These are phyloP conservation scores for Corymbia maculata DNA, from an alignment of 345 rosid species.

Conservation along the genomic window DNA sequence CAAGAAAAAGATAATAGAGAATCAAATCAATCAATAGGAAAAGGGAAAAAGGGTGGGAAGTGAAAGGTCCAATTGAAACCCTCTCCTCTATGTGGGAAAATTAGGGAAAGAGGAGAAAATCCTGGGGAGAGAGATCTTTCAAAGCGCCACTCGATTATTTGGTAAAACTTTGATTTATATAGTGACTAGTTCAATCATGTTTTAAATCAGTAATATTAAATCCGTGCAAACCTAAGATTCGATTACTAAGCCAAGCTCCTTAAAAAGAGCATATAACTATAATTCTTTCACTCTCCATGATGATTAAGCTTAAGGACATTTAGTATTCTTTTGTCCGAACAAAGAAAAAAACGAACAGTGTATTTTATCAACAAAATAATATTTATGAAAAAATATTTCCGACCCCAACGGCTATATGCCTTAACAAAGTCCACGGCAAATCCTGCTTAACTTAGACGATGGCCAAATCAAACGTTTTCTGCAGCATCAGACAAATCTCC, in stretches of 20 bases:
- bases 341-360: too few species aligned
- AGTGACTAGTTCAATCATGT: not conserved
- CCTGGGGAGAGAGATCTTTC: not conserved
- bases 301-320: not conserved
- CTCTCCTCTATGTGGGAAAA: too few species aligned
- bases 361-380: too few species aligned
- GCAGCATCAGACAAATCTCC: not conserved
- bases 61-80: too few species aligned
- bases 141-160: not conserved
- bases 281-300: not conserved
- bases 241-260: not conserved
- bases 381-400: too few species aligned
- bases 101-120: not conserved
- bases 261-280: not conserved
- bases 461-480: not conserved
- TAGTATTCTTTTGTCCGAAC: too few species aligned
- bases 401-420: accelerated
- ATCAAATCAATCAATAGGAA: not conserved
- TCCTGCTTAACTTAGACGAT: not conserved
- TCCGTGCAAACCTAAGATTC: not conserved
- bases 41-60: not conserved
- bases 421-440: too few species aligned
- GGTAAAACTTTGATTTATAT: not conserved
- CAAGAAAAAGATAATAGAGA: not conserved
- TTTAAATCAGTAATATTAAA: not conserved